Conservation (phyloP, 345 rosid species). For the Dovyalis caffra region DNA sequence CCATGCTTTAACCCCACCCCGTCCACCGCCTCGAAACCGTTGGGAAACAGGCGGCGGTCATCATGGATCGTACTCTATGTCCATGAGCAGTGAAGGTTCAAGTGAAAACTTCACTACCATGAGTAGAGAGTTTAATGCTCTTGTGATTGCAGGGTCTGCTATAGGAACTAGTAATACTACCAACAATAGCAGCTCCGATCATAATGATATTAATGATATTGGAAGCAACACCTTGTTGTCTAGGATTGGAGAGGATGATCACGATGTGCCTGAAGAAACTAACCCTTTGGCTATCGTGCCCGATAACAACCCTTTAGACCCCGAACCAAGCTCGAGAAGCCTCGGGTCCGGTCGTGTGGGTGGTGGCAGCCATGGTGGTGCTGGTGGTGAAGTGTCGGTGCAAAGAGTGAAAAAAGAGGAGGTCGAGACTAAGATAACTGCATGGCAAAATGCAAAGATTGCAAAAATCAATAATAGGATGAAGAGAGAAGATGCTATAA, state of each 20-base stretch:
- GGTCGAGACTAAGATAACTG: constrained; percentile 85
- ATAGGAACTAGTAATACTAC: constrained; percentile 27
- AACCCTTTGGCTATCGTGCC: constrained; percentile 91
- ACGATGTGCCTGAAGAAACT: constrained; percentile 47
- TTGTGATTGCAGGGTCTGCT: constrained; percentile 84
- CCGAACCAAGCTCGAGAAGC: constrained; percentile 18
- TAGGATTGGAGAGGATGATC: constrained; percentile 63
- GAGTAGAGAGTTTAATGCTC: constrained; percentile 90
- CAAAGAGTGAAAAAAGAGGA: constrained; percentile 91
- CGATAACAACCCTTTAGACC: constrained; percentile 40
- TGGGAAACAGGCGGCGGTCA: constrained; percentile 54
- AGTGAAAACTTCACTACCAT: constrained; percentile 86
- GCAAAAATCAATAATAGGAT: constrained; percentile 87
- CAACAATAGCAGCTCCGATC: constrained; percentile 8
- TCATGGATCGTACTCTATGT: constrained; percentile 38
- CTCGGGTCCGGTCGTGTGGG: constrained; percentile 17
- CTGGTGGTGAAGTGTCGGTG: constrained; percentile 46
- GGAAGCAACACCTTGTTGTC: constrained; percentile 33
- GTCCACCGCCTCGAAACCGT: constrained; percentile 38
- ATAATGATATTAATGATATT: constrained; percentile 18
- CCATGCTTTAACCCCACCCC: constrained; percentile 69
- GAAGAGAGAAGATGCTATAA: constrained; percentile 90
- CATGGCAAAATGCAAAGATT: constrained; percentile 89
- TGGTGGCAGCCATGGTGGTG: constrained; percentile 10
- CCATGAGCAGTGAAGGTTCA: constrained; percentile 46